Percentiles rank a stretch among this genome's conserved stretches.
Conservation (phyloP, 1,284 basidiomycete genomes). For the Ganoderma lingzhi region DNA sequence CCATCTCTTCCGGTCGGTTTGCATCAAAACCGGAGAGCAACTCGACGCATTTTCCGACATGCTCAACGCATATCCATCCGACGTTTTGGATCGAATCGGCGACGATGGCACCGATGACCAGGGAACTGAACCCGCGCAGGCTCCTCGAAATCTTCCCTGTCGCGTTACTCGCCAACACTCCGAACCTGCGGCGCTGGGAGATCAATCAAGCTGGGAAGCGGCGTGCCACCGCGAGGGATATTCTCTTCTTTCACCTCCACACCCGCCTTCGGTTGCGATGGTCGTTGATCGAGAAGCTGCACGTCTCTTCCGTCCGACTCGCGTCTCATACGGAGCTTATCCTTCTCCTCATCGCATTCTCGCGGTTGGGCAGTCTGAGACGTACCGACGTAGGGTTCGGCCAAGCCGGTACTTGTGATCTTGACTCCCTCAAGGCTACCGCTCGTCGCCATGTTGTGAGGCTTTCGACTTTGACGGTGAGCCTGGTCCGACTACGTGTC, state of each 20-base stretch:
- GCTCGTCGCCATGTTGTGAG: background rate
- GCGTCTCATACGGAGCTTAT: slow-evolving; percentile 8
- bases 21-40: background rate
- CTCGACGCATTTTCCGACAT: background rate
- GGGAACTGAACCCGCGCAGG: background rate
- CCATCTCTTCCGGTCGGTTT: slow-evolving; percentile 2
- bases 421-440: background rate
- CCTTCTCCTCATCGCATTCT: background rate
- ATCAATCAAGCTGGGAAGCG: background rate
- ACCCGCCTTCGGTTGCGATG: background rate
- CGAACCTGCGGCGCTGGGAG: background rate
- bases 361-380: background rate
- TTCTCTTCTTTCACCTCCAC: background rate
- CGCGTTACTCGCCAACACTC: background rate
- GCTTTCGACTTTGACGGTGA: background rate
- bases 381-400: background rate
- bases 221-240: background rate
- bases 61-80: background rate
- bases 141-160: background rate
- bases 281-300: background rate
- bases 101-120: background rate
- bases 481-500: too few species aligned
- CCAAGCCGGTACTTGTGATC: background rate
- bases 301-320: background rate
- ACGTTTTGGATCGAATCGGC: background rate